These are phyloP conservation scores for Trichoderma sp. DNA, from an alignment of 2,329 filamentous ascomycete species.

Conservation along the genomic window DNA sequence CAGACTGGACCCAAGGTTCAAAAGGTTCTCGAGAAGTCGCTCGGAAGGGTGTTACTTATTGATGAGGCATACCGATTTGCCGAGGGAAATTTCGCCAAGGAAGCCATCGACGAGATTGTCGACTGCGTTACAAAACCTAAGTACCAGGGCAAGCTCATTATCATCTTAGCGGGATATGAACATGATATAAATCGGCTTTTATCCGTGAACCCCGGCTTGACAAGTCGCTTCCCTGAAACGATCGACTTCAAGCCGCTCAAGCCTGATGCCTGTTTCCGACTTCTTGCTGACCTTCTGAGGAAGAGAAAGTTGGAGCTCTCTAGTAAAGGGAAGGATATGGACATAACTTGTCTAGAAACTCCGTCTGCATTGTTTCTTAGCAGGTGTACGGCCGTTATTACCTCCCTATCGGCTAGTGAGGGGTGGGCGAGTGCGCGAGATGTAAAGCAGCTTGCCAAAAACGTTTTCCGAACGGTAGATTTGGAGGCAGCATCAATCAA, in stretches of 20 bases:
- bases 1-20: conserved; percentile 67
- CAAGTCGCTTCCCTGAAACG: conserved; percentile 61
- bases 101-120: conserved; percentile 53
- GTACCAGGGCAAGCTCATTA: conserved; percentile 58
- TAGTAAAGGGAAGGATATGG: conserved; percentile 22
- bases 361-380: conserved; percentile 16
- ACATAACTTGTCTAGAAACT: conserved; percentile 28
- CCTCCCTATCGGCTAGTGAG: conserved; percentile 38
- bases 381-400: conserved; percentile 33
- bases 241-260: conserved; percentile 52
- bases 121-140: conserved; percentile 52
- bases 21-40: conserved; percentile 53
- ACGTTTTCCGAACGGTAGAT: conserved; percentile 42
- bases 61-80: conserved; percentile 68
- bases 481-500: conserved; percentile 12
- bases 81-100: conserved; percentile 54
- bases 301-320: conserved; percentile 27
- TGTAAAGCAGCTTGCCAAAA: conserved; percentile 51
- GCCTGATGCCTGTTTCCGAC: conserved; percentile 38
- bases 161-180: conserved; percentile 68
- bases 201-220: conserved; percentile 58
- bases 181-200: conserved; percentile 63
- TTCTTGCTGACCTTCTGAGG: conserved; percentile 39
- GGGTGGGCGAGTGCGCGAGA: conserved; percentile 65
- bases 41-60: conserved; percentile 67